These are phyloP conservation scores for Trichosporon faecale DNA, from an alignment of 1,284 basidiomycete species.

Conservation along the genomic window DNA sequence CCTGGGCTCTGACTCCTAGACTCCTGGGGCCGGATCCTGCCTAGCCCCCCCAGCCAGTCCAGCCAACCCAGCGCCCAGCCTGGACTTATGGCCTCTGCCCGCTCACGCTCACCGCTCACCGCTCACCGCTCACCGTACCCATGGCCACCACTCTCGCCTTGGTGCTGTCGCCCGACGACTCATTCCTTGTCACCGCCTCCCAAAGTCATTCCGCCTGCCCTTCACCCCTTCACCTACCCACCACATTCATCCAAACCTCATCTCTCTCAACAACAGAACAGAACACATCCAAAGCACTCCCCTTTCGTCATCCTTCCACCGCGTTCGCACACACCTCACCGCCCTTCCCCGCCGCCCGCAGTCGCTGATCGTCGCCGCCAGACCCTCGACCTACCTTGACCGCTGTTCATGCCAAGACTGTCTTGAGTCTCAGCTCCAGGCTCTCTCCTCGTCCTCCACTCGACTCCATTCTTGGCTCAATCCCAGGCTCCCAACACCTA, in stretches of 20 bases:
- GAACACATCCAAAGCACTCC: too few species aligned
- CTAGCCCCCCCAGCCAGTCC: too few species aligned
- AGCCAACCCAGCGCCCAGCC: too few species aligned
- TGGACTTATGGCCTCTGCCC: too few species aligned
- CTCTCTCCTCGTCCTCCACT: neutral
- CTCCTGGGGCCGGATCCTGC: too few species aligned
- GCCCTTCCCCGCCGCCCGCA: neutral
- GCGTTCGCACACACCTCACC: neutral
- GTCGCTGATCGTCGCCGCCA: neutral
- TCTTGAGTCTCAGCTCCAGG: neutral
- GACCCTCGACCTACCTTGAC: neutral
- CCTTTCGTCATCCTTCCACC: too few species aligned
- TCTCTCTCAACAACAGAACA: too few species aligned
- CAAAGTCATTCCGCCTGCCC: neutral
- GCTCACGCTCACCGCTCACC: too few species aligned
- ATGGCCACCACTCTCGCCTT: neutral
- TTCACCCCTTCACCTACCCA: neutral
- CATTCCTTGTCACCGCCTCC: slow-evolving; percentile 6
- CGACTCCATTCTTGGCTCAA: neutral
- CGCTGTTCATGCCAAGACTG: neutral
- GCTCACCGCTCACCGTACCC: too few species aligned
- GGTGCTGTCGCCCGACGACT: neutral
- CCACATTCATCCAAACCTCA: neutral
- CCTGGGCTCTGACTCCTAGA: too few species aligned
- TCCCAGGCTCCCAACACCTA: neutral